Evolutionary conservation across 768 basidiomycete genomes (phyloP), one percentile per base, ranked within the genome.

Genomic region (Serendipita indica): DNA sequence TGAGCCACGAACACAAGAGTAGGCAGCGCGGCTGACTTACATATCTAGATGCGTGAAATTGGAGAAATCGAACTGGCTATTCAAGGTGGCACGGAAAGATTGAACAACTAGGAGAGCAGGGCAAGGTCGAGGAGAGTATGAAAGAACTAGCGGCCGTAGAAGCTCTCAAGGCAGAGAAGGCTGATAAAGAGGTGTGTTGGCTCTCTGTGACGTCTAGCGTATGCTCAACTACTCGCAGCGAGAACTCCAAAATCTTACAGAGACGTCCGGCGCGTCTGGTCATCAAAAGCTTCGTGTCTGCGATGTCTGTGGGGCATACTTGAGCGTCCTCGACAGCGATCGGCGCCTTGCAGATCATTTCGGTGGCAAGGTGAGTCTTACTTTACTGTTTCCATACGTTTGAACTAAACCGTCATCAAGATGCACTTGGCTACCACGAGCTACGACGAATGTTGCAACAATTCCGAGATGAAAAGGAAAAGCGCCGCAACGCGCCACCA

Each of bases 221-320:
- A 35, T 25, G n/a, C 33, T 62, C 57, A 61, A 57, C 60, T 58
- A 33, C 28, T 27, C 22, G 61, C 61, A 92, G 87, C 84, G 89
- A 60, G 96, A 98, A 67, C 76, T 98, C 43, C 92, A 96, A 72
- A 84, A 92, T 70, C 75, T 99, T 63, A 96, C 94, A 39, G 96
- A 99, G 69, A 98, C 91, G 30, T 94, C 93, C 37, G 96, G 96
- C 59, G 96, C 96, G 3, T 96, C 92, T 59, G 96, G 96, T n/a
- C 96, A 99, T 76, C 96, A 99, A 73, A 98, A 98, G 72, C 75
- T 99, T 65, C 85, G 96, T 62, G 96, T 99, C n/a, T 98, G 96
- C 74, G 96, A 99, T 74, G 93, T 97, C 28, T 99, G 96, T 69
- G 96, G 96, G 66, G 96, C 96, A n/a, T 98, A 98, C 76, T 79